Conservation (phyloP, 768 basidiomycete species). For the Boletus speciosus region DNA sequence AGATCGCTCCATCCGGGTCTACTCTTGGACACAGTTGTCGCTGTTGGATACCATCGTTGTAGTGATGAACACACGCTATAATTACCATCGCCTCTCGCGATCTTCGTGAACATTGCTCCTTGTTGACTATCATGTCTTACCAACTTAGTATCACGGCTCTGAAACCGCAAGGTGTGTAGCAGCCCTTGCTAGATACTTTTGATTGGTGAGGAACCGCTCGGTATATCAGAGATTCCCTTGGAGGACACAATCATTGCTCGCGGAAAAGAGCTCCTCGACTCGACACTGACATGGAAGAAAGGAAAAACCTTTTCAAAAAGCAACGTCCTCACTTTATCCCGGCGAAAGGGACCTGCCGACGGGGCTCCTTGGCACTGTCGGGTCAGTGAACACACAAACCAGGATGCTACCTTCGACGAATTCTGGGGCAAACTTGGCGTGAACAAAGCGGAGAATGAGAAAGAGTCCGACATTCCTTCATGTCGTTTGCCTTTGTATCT, state of each 20-base stretch:
- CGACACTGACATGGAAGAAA: constrained; percentile 58
- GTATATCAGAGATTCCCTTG: constrained; percentile 51
- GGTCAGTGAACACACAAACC: constrained; percentile 57
- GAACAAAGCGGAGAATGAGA: constrained; percentile 67
- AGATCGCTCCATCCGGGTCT: neutral
- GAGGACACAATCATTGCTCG: constrained; percentile 55
- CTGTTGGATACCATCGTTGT: constrained; percentile 14
- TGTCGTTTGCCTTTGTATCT: neutral
- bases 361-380: constrained; percentile 68
- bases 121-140: constrained; percentile 27
- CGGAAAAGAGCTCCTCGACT: constrained; percentile 53
- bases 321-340: constrained; percentile 53
- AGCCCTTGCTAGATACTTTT: neutral
- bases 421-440: constrained; percentile 66
- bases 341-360: constrained; percentile 50
- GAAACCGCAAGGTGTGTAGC: constrained; percentile 36
- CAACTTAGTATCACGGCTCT: constrained; percentile 40
- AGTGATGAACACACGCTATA: constrained; percentile 16
- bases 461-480: constrained; percentile 44
- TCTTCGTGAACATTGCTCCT: neutral
- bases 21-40: neutral
- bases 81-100: constrained; percentile 7
- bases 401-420: constrained; percentile 71
- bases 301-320: constrained; percentile 59
- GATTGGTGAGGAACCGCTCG: neutral